Evolutionary conservation across 176 grass and related monocot genomes (phyloP).

Genomic region (Aegilops speltoides): DNA sequence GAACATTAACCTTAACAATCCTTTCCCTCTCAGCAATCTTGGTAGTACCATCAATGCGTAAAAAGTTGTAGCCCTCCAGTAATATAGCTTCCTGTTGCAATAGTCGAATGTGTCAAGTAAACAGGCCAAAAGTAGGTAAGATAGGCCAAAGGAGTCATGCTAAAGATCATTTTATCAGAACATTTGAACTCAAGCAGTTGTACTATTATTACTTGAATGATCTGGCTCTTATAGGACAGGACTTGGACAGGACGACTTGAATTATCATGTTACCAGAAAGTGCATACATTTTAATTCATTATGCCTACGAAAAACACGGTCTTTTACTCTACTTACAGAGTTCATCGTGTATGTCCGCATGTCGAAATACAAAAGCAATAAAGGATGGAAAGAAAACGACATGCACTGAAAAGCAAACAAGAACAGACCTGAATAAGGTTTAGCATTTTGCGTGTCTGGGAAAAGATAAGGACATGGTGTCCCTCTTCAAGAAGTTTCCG

Average conservation of each 20-base stretch:
- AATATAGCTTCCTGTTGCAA: slow-evolving; percentile 74
- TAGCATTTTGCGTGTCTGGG: slow-evolving; percentile 94
- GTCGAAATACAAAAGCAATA: not conserved
- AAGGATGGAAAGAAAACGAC: slow-evolving; percentile 3
- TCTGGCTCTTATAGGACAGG: not conserved
- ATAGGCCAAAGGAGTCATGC: not conserved
- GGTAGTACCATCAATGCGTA: slow-evolving; percentile 90
- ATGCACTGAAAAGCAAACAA: not conserved
- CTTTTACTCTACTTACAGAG: not conserved
- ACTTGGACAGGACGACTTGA: not conserved
- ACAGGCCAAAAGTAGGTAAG: not conserved
- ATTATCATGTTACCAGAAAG: not conserved
- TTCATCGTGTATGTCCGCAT: not conserved
- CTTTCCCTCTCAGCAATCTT: slow-evolving; percentile 82
- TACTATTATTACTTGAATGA: not conserved
- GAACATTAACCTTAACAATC: slow-evolving; percentile 69
- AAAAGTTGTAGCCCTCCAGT: slow-evolving; percentile 71
- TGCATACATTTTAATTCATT: slow-evolving; percentile 7
- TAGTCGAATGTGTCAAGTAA: not conserved
- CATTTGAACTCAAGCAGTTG: not conserved
- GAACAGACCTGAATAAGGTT: slow-evolving; percentile 83
- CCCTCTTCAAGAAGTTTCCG: slow-evolving; percentile 77
- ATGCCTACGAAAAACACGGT: not conserved
- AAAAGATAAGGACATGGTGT: slow-evolving; percentile 81
- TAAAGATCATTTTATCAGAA: not conserved